A percentile compares a stretch with the other conserved stretches of the same genome.
Conservation (phyloP, 2,329 filamentous ascomycete species). For the Davidsoniella virescens region DNA sequence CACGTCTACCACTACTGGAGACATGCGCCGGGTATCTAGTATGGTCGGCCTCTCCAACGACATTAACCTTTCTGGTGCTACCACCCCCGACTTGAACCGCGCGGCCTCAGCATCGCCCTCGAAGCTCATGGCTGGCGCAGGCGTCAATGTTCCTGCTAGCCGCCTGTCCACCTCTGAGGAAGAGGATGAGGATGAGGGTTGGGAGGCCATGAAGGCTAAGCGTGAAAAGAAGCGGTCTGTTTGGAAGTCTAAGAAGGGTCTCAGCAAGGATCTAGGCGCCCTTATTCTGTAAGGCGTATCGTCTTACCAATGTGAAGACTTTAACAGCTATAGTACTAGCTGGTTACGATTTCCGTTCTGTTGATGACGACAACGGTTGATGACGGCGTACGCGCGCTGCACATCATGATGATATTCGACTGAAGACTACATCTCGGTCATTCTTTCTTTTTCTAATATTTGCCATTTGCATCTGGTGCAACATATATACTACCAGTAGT, state of each 20-base stretch:
- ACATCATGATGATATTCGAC: conserved; percentile 5
- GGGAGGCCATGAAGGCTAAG: conserved; percentile 55
- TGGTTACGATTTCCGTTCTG: background rate
- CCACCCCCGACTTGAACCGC: conserved; percentile 25
- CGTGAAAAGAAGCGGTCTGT: conserved; percentile 50
- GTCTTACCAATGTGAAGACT: no score
- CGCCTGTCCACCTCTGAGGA: conserved; percentile 23
- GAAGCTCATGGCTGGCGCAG: conserved; percentile 18
- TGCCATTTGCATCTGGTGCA: background rate
- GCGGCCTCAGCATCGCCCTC: conserved; percentile 17
- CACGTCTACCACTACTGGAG: conserved; percentile 16
- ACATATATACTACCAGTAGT: no score
- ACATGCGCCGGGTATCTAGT: conserved; percentile 5
- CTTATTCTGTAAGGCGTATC: conserved; percentile 23
- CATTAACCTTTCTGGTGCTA: background rate
- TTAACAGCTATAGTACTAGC: background rate
- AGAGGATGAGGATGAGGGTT: conserved; percentile 51
- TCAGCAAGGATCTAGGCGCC: conserved; percentile 31
- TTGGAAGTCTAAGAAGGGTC: conserved; percentile 46
- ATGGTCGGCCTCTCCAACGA: conserved; percentile 15
- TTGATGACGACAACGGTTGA: background rate
- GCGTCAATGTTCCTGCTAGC: conserved; percentile 13
- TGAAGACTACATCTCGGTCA: background rate
- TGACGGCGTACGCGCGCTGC: background rate
- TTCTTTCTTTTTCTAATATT: background rate